Evolutionary conservation across 768 basidiomycete genomes (phyloP), one percentile per base, ranked within the genome.

Genomic region (Scleroderma citrinum): DNA sequence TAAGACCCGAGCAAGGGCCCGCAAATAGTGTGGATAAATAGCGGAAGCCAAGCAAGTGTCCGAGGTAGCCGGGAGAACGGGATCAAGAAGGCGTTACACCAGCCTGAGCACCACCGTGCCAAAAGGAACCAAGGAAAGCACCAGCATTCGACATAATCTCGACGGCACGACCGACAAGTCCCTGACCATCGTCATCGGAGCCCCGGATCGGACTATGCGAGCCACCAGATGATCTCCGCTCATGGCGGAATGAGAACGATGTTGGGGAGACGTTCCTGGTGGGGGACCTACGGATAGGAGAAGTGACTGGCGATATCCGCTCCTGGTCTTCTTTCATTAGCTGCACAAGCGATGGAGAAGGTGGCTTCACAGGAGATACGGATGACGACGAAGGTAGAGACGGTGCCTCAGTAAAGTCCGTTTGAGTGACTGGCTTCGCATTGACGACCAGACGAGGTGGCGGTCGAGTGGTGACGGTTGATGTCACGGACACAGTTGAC

Each of bases 71-170:
- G 19, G 39, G 20, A 14, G 23, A 42, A 30, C 2, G 16, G n/a
- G 23, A 35, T 64, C 50, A 64, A 20, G 58, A 53, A 20, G 61
- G 37, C n/a, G 62, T 20, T 29, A 59, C 53, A 20, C 58, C 48
- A 16, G 59, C 32, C 29, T 57, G 53, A 17, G 55, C 11, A 17
- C 64, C 59, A 38, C 34, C 59, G 49, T 69, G 67, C 81, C 80
- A 83, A 51, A 83, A 68, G 19, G 76, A 70, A 19, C 88, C 86
- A 17, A 92, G 60, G 57, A 85, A 82, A 38, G 87, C 86, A 17
- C 87, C 83, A 2, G 91, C 91, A 45, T 77, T 82, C 38, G 80
- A 83, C 50, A 92, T 85, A 35, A 93, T 87, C 46, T 85, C 88
- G 17, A 83, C 87, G 20, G 90, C 82, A 42, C 79, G 71, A 14